Percentiles rank a stretch among this genome's conserved stretches.
Evolutionary conservation across 73 alveolate species (phyloP).

Genomic region (Blepharisma stoltei): DNA sequence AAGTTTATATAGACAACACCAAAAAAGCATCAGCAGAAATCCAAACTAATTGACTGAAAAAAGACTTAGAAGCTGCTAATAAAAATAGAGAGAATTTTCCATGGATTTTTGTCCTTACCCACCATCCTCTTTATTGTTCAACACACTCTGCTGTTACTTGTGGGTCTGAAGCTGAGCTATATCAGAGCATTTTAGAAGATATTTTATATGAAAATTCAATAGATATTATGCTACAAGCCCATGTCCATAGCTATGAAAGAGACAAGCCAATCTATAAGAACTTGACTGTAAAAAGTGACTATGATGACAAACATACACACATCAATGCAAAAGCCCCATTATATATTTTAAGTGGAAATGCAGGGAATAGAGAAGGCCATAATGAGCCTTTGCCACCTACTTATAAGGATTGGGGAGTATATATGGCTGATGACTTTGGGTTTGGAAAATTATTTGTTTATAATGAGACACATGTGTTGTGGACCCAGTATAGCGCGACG

Average conservation of each 20-base stretch:
- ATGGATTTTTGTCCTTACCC: background rate
- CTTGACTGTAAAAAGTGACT: background rate
- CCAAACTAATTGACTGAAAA: slow-evolving; percentile 8
- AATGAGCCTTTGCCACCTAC: slow-evolving; percentile 4
- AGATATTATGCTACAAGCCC: slow-evolving; percentile 10
- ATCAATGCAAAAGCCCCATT: slow-evolving; percentile 8
- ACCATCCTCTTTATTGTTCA: background rate
- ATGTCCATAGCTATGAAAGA: slow-evolving; percentile 28
- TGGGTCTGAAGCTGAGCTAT: background rate
- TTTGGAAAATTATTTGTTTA: background rate
- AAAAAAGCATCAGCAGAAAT: background rate
- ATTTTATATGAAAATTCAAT: slow-evolving; percentile 19
- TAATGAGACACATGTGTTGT: slow-evolving; percentile 9
- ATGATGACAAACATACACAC: background rate
- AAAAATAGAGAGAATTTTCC: background rate
- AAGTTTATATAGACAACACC: background rate
- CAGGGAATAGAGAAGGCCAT: slow-evolving; percentile 26
- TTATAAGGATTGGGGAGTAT: slow-evolving; percentile 8
- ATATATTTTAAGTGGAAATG: slow-evolving; percentile 19
- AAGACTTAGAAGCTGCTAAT: background rate
- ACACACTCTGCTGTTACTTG: background rate
- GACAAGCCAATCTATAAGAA: slow-evolving; percentile 11
- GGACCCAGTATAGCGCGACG: slow-evolving; percentile 16
- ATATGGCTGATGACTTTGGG: slow-evolving; percentile 3
- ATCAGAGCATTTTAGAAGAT: slow-evolving; percentile 1